Evolutionary conservation across 2,329 filamentous ascomycete genomes (phyloP), one percentile per base, ranked within the genome.

Genomic region (Aspergillus hiratsukae): DNA sequence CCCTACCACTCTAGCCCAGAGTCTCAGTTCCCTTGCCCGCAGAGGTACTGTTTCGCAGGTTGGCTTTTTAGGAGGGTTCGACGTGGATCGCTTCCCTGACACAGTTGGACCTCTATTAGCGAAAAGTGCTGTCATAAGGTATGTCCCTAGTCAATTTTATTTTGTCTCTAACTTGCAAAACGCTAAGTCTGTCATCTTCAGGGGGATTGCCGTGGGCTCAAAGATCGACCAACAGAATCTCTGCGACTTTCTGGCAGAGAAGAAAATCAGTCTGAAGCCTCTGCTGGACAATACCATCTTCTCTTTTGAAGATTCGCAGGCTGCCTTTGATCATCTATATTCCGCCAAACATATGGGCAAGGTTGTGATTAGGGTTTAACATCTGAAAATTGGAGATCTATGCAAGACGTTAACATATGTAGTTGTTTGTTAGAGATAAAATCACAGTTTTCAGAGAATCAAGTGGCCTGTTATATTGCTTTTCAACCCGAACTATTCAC

Each of bases 291-390:
- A 10, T 7, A 10, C 28, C 28, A 10, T 29, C 28, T 61, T 43
- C 9, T 25, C 27, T 1, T 56, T 61, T n/a, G 57, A 56, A 17
- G 23, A 59, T 17, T 51, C 57, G 1, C n/a, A 50, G 50, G 40
- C 50, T 52, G 59, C 48, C 1, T 58, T 58, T 28, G 54, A 54
- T 48, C 45, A 54, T n/a, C 49, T 57, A 4, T 51, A 52, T 48
- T 43, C 52, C 43, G 57, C 52, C 11, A 58, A 56, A 25, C 59
- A 61, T n/a, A 40, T 56, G 37, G 58, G 58, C 19, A 61, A 58
- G 49, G 57, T 58, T 6, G 54, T 57, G 19, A 58, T 61, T 45
- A 59, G 23, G 51, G 28, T 29, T 29, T 29, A 29, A 7, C 9
- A 29, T 10, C 28, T 9, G 7, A 7, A 10, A 10, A 29, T 29